A percentile compares a stretch with the other conserved stretches of the same genome.
These are phyloP conservation scores for Ascocoryne sarcoides DNA, from an alignment of 2,329 filamentous ascomycete species.

Conservation along the genomic window DNA sequence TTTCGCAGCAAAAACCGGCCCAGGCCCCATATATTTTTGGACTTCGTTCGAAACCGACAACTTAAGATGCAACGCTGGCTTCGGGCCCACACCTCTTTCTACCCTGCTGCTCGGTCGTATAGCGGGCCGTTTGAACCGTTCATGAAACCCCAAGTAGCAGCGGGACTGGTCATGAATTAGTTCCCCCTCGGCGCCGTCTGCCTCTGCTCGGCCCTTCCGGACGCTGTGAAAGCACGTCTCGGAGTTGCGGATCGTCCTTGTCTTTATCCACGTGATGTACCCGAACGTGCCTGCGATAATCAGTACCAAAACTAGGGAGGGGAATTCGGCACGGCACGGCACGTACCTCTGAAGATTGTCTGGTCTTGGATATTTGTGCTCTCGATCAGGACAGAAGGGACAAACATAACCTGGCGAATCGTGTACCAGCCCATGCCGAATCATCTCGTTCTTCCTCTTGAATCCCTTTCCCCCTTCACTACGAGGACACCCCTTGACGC, in stretches of 20 bases:
- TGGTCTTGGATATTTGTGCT: slow-evolving; percentile 89
- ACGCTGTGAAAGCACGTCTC: slow-evolving; percentile 78
- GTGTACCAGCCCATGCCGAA: slow-evolving; percentile 76
- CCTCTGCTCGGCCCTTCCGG: slow-evolving; percentile 78
- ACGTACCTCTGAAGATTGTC: slow-evolving; percentile 88
- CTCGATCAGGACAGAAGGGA: slow-evolving; percentile 87
- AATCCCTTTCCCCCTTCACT: slow-evolving; percentile 59
- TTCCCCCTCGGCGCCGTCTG: slow-evolving; percentile 49
- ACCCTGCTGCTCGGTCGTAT: too few relatives aligned
- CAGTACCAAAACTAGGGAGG: background rate
- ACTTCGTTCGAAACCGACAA: too few relatives aligned
- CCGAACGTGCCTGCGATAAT: slow-evolving; percentile 64
- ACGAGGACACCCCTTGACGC: slow-evolving; percentile 52
- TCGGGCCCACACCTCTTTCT: too few relatives aligned
- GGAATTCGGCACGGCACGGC: background rate
- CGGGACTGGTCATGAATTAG: slow-evolving; percentile 16
- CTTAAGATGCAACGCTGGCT: too few relatives aligned
- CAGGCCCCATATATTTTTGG: too few relatives aligned
- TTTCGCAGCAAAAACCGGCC: too few relatives aligned
- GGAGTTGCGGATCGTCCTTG: slow-evolving; percentile 73
- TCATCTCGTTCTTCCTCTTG: slow-evolving; percentile 68
- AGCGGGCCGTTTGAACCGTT: too few relatives aligned
- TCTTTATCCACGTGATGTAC: slow-evolving; percentile 86
- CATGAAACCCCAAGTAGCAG: too few relatives aligned
- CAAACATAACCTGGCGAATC: slow-evolving; percentile 92